Evolutionary conservation across 768 basidiomycete genomes (phyloP), one percentile per base, ranked within the genome.

Genomic region (Mycena maculata): DNA sequence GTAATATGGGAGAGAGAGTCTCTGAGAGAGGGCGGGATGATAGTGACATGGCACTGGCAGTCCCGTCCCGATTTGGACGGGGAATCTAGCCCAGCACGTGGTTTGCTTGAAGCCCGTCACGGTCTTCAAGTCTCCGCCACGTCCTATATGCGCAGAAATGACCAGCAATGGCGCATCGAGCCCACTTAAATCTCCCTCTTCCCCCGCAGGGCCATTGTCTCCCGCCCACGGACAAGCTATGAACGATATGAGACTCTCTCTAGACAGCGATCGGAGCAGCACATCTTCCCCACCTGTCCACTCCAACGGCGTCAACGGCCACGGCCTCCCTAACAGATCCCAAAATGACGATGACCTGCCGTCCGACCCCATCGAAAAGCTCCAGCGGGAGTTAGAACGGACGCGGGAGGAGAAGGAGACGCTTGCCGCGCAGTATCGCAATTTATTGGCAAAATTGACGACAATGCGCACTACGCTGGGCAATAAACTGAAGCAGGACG

Each of bases 401-500:
- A 90, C 92, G 25, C 83, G 86, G 63, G 89, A 92, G 71, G 97
- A 99, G 83, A 96, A 94, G 80, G 95, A 98, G 56, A 81, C 86
- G n/a, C 84, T 96, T 31, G 92, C 91, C 7, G 79, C 88, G 16
- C 95, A 99, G 76, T 96, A 99, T 79, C 88, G 88, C 65, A 92
- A 87, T 69, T 84, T 99, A 39, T 85, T 99, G 20, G 88, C 90
- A 41, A 98, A 95, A 79, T 83, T 99, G 49, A 96, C 95, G 3
- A 87, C 91, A 36, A 98, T 99, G 96, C 88, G 96, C 25, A 93
- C 91, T 39, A 93, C 94, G 23, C 83, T 99, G 56, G 95, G 96
- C 33, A 96, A 94, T 76, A 98, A 98, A 79, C 84, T 99, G 61
- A 90, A 93, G 78, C 94, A 97, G 77, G 98, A 99, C 79, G 98